Evolutionary conservation across 2,329 filamentous ascomycete species (phyloP).

Genomic region (Aspergillus arachidicola): DNA sequence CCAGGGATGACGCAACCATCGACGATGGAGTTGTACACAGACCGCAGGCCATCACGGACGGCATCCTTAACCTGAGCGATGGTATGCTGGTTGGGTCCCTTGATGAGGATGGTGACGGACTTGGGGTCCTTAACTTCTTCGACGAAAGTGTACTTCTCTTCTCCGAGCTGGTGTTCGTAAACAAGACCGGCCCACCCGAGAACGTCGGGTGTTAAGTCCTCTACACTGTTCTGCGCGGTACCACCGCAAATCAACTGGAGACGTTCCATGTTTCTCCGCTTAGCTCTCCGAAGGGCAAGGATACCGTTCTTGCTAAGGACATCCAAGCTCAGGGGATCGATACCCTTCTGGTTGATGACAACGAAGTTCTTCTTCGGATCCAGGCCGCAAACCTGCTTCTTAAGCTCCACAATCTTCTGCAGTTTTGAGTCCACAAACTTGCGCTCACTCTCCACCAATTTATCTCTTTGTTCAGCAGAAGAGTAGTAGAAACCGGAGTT

Average conservation of each 20-base stretch:
- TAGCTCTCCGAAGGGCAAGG: constrained; percentile 87
- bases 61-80: constrained; percentile 97
- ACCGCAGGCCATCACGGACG: constrained; percentile 89
- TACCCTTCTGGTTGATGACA: constrained; percentile 98
- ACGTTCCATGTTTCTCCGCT: constrained; percentile 98
- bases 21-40: constrained; percentile 99
- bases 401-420: constrained; percentile 95
- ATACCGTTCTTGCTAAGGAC: constrained; percentile 98
- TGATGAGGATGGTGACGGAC: constrained; percentile 96
- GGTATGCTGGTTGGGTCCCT: constrained; percentile 95
- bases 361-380: constrained; percentile 96
- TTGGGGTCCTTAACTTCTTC: constrained; percentile 99
- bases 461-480: constrained; percentile 93
- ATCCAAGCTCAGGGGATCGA: constrained; percentile 93
- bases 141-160: constrained; percentile 99
- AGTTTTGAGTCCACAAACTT: constrained; percentile 95
- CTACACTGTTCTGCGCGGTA: constrained; percentile 90
- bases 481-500: constrained; percentile 99
- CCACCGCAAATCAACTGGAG: constrained; percentile 94
- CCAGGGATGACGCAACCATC: constrained; percentile 94
- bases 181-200: constrained; percentile 96
- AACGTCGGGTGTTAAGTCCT: constrained; percentile 83
- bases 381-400: constrained; percentile 94
- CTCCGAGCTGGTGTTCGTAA: constrained; percentile 94
- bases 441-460: constrained; percentile 95